A percentile compares a stretch with the other conserved stretches of the same genome.
Evolutionary conservation across 2,329 filamentous ascomycete genomes (phyloP).

Genomic region (Stachybotrys elegans): DNA sequence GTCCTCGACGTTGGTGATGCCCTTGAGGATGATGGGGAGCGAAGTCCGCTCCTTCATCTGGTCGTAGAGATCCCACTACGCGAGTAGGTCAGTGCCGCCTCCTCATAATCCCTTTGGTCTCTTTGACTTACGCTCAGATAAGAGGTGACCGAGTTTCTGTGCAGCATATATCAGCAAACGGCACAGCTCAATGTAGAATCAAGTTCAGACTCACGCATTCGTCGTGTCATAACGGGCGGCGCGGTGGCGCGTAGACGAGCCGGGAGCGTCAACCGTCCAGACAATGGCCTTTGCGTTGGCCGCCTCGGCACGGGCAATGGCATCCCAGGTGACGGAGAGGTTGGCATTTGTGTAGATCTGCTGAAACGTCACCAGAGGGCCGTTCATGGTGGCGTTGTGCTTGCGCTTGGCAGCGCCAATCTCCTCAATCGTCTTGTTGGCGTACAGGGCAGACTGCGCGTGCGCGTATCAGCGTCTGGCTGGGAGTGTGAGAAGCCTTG

Average conservation of each 20-base stretch:
- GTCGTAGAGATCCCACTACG: constrained; percentile 19
- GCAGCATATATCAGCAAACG: constrained; percentile 1
- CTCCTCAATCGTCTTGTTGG: constrained; percentile 27
- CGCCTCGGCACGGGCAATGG: constrained; percentile 24
- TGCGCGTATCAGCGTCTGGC: background rate
- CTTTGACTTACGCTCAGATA: constrained; percentile 12
- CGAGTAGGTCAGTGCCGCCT: background rate
- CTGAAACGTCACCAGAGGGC: constrained; percentile 26
- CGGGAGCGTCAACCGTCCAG: constrained; percentile 28
- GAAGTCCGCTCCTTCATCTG: constrained; percentile 24
- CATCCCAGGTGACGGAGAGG: constrained; percentile 25
- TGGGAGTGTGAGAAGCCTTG: background rate
- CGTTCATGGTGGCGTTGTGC: constrained; percentile 17
- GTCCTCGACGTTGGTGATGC: constrained; percentile 32
- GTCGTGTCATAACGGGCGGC: constrained; percentile 20
- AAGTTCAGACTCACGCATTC: constrained; percentile 14
- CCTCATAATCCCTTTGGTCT: background rate
- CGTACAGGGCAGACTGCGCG: constrained; percentile 20
- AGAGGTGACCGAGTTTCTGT: constrained; percentile 15
- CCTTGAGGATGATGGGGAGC: constrained; percentile 32
- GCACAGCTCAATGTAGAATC: background rate
- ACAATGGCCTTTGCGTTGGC: constrained; percentile 31
- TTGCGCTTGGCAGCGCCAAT: constrained; percentile 24
- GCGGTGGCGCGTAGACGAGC: constrained; percentile 15
- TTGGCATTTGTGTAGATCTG: constrained; percentile 28